phyloP scores from a whole-genome alignment of 2,329 filamentous ascomycete species.

The Trichoderma guizhouense region DNA sequence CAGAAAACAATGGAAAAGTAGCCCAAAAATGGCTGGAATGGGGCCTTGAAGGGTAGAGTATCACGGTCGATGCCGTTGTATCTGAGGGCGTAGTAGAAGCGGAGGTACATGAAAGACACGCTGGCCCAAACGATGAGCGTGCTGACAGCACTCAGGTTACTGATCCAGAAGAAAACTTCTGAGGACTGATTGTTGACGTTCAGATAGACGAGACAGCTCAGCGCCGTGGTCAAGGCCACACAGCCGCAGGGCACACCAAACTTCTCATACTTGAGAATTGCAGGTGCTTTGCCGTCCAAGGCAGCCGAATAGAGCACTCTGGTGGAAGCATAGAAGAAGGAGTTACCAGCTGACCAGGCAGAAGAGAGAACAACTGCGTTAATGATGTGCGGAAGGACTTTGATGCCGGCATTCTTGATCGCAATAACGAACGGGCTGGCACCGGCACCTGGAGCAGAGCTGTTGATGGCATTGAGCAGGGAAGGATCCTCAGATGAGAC shows the following conservation, averaged over 20 bases:
- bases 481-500: constrained; percentile 36
- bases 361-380: constrained; percentile 58
- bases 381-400: constrained; percentile 47
- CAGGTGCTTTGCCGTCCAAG: constrained; percentile 39
- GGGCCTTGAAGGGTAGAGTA: constrained; percentile 62
- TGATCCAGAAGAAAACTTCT: constrained; percentile 61
- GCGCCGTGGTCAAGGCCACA: constrained; percentile 42
- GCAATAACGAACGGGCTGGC: constrained; percentile 59
- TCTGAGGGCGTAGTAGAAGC: constrained; percentile 64
- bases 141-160: constrained; percentile 63
- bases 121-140: constrained; percentile 67
- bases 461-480: constrained; percentile 48
- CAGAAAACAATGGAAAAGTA: constrained; percentile 61
- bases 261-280: constrained; percentile 33
- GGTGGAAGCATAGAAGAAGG: constrained; percentile 52
- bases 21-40: constrained; percentile 65
- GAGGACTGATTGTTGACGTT: constrained; percentile 57
- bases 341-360: constrained; percentile 57
- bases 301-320: constrained; percentile 48
- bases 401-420: constrained; percentile 46
- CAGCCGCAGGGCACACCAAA: constrained; percentile 33
- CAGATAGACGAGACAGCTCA: constrained; percentile 60
- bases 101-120: constrained; percentile 65
- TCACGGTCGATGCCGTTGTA: constrained; percentile 63
- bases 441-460: constrained; percentile 34